Base-by-base conservation (phyloP, 345 rosid species). In the Abelmoschus esculentus region DNA sequence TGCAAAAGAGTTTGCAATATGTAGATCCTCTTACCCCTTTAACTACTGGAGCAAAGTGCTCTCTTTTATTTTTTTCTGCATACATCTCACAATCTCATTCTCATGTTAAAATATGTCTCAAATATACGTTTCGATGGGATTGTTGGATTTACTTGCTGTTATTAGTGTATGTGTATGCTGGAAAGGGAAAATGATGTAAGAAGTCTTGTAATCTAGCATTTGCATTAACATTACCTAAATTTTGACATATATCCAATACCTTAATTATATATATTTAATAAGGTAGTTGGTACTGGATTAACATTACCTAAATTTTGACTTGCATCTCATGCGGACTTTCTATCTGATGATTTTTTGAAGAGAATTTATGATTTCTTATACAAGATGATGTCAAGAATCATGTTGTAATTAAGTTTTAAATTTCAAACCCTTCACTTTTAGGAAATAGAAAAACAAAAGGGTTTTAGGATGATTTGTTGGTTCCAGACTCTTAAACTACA, bases 1-100 rank as follows among this genome's bases (percentile, higher is more conserved):
- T 40, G 68, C 54, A 42, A 12, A 42, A 42, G 53, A n/a, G 18
- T 19, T 22, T 22, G 67, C 67, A 19, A 22, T 64, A 62, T 42
- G 17, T 64, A 64, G 53, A 64, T 22, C 18, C 68, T 19, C 34
- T 40, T 40, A 63, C 18, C 17, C 68, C 53, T 64, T 64, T 64
- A 63, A 63, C 28, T 63, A 44, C 54, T 44, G 54, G 54, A 22
- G 54, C 68, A 64, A 44, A 44, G 68, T 64, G 36, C 54, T 64
- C 26, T 22, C 34, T 42, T 42, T 42, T 22, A 19, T 64, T 19
- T 32, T 32, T 49, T 62, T 38, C 49, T 18, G 9, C 50, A 18
- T 18, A 17, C 13, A 10, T 17, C 28, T 38, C 10, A 4, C 49
- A 40, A 1, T 28, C 5, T 62, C 31, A 38, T 40, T 28, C 5